Evolutionary conservation across 2,329 filamentous ascomycete species (phyloP).

Genomic region (Alternaria novae-zelandiae): DNA sequence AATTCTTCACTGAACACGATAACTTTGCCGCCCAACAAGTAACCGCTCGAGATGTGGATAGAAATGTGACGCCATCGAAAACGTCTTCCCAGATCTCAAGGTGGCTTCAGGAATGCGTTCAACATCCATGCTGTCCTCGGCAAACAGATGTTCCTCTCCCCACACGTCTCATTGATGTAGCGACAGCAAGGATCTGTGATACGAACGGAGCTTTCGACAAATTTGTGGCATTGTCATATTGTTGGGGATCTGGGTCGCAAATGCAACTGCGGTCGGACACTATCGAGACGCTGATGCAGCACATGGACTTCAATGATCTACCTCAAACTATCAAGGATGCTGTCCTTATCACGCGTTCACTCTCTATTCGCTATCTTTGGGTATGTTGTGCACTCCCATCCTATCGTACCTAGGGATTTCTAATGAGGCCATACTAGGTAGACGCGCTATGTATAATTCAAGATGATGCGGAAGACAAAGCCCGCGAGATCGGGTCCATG

Average conservation of each 20-base stretch:
- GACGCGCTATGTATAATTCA: neutral
- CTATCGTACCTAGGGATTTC: too few species aligned
- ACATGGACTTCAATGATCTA: accelerated
- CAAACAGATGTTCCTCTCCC: neutral
- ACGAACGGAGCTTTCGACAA: neutral
- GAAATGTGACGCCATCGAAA: neutral
- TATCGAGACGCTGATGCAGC: neutral
- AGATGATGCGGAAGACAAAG: neutral
- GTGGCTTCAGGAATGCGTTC: neutral
- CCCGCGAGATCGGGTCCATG: neutral
- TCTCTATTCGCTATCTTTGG: neutral
- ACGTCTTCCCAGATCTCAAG: neutral
- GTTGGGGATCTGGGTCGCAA: neutral
- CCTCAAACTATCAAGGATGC: neutral
- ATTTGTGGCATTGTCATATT: neutral
- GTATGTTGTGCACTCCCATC: neutral
- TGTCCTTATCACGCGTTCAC: neutral
- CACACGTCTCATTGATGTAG: neutral
- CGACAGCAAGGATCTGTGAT: neutral
- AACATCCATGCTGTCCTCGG: neutral
- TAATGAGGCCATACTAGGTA: too few species aligned
- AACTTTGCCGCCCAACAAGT: neutral
- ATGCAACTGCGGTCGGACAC: neutral
- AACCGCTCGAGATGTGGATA: neutral
- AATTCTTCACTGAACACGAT: neutral